A percentile compares a stretch with the other conserved stretches of the same genome.
These are phyloP conservation scores for Gaertneriomyces sp. DNA, from an alignment of 192 early-diverging fungal species.

Conservation along the genomic window DNA sequence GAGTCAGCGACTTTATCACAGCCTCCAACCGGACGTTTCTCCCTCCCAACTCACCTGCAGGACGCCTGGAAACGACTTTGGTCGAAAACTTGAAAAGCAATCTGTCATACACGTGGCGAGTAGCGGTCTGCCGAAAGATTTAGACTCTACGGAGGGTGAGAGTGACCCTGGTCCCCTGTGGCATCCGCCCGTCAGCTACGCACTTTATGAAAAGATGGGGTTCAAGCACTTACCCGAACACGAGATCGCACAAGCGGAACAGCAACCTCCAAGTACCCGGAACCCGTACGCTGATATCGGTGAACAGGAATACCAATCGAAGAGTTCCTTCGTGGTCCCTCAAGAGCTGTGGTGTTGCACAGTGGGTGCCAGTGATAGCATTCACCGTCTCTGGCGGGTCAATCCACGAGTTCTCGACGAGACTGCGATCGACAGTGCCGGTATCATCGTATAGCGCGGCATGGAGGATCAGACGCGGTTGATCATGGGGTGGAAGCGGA, in stretches of 20 bases:
- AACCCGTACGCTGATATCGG: conserved; percentile 6
- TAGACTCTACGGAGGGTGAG: too few relatives aligned
- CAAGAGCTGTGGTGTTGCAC: not conserved
- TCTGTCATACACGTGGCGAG: too few relatives aligned
- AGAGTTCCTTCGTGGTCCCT: not conserved
- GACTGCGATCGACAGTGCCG: conserved; percentile 31
- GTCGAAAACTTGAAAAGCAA: too few relatives aligned
- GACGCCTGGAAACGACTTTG: too few relatives aligned
- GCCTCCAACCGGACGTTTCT: too few relatives aligned
- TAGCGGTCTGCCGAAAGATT: too few relatives aligned
- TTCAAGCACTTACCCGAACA: conserved; percentile 1
- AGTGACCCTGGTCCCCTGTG: too few relatives aligned
- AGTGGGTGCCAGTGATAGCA: not conserved
- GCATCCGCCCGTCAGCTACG: too few relatives aligned
- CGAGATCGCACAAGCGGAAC: conserved; percentile 5
- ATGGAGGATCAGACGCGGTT: conserved; percentile 26
- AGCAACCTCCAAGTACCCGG: conserved; percentile 2
- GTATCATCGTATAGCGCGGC: conserved; percentile 29
- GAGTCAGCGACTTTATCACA: too few relatives aligned
- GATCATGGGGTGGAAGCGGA: not conserved
- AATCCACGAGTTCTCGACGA: conserved; percentile 22
- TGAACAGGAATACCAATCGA: conserved; percentile 7
- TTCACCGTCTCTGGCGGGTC: conserved; percentile 6
- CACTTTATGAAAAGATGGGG: not conserved
- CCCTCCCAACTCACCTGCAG: too few relatives aligned